Conservation (phyloP, 225 moss, liverwort and hornwort species). For the Antitrichia curtipendula region DNA sequence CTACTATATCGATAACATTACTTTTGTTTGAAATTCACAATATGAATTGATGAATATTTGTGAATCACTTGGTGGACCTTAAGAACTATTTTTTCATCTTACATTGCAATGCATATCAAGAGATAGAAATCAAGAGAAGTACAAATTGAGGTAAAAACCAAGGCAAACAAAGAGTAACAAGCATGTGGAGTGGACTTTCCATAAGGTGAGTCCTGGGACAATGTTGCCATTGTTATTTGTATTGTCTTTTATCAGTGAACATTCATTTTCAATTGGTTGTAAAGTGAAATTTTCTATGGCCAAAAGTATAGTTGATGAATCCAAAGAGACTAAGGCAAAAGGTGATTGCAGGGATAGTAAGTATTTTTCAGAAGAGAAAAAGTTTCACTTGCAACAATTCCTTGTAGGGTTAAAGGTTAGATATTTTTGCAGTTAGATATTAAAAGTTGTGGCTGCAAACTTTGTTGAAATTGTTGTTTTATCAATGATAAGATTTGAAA, state of each 20-base stretch:
- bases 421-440: background rate
- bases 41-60: background rate
- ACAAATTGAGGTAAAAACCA: background rate
- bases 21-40: background rate
- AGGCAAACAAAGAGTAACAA: fast-evolving
- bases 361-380: background rate
- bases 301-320: background rate
- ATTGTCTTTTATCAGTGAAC: too few species aligned
- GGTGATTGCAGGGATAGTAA: fast-evolving
- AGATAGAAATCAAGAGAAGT: background rate
- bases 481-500: background rate
- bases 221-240: background rate
- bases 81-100: background rate
- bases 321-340: background rate
- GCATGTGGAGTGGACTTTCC: background rate
- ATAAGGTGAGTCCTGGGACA: fast-evolving
- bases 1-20: fast-evolving
- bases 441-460: background rate
- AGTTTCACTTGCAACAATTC: background rate
- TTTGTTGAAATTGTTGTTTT: background rate
- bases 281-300: background rate
- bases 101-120: background rate
- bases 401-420: background rate
- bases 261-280: background rate
- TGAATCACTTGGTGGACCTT: too few species aligned